Evolutionary conservation across 1,284 basidiomycete species (phyloP).

Genomic region (Papiliotrema flavescens): DNA sequence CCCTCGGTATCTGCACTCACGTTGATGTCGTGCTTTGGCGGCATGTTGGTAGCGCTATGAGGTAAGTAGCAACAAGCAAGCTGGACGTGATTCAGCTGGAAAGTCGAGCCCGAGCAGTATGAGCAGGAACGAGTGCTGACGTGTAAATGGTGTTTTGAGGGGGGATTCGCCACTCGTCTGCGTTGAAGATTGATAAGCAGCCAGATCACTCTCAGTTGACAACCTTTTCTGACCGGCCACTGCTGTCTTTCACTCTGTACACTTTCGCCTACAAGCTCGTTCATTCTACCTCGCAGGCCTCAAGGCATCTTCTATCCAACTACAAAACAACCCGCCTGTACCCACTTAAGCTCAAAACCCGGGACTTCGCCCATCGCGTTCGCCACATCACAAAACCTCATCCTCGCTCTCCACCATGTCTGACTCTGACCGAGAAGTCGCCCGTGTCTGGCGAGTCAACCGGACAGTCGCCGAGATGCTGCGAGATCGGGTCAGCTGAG

Average conservation of each 20-base stretch:
- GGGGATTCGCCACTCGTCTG: not conserved
- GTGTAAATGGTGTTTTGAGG: not conserved
- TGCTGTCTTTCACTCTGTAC: not conserved
- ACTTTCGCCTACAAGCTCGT: not conserved
- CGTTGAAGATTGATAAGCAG: not conserved
- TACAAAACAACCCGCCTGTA: no score
- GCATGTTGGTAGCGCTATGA: slow-evolving; percentile 14
- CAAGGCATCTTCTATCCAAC: no score
- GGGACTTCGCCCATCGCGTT: no score
- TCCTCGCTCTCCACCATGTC: slow-evolving; percentile 19
- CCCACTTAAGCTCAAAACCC: no score
- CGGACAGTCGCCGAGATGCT: slow-evolving; percentile 96
- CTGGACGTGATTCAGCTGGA: not conserved
- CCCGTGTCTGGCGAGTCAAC: slow-evolving; percentile 88
- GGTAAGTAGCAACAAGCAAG: not conserved
- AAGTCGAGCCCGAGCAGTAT: not conserved
- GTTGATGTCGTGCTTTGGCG: slow-evolving; percentile 49
- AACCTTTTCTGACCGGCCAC: not conserved
- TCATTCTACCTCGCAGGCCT: no score
- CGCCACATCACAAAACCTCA: not conserved
- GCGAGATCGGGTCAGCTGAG: slow-evolving; percentile 66
- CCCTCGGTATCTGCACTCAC: slow-evolving; percentile 22
- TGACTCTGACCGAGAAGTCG: slow-evolving; percentile 44
- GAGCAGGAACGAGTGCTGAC: not conserved
- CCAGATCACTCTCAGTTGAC: not conserved